Evolutionary conservation across 257 asterid genomes (phyloP).

Genomic region (Przewalskia tangutica): DNA sequence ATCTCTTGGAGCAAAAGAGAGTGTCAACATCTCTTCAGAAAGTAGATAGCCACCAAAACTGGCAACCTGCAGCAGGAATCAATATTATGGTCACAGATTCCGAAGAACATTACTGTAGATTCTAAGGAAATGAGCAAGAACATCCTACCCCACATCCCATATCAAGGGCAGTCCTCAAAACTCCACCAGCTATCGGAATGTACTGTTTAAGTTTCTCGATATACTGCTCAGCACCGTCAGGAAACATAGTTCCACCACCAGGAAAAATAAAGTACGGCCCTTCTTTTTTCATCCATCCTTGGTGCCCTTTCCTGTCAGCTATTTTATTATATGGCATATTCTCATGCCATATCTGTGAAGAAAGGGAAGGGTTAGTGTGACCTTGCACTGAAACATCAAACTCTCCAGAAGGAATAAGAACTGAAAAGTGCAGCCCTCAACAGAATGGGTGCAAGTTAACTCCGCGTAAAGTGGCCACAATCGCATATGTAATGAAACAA

Average conservation of each 20-base stretch:
- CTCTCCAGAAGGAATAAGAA: neutral
- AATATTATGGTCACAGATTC: neutral
- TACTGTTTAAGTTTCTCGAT: constrained; percentile 91
- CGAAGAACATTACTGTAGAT: neutral
- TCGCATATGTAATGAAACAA: neutral
- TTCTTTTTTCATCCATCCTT: constrained; percentile 96
- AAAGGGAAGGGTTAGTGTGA: neutral
- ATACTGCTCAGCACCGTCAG: constrained; percentile 85
- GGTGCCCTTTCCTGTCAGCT: constrained; percentile 96
- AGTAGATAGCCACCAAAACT: constrained; percentile 97
- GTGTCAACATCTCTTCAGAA: constrained; percentile 63
- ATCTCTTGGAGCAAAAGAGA: constrained; percentile 97
- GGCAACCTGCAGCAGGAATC: constrained; percentile 60
- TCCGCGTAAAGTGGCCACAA: neutral
- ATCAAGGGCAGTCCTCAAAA: constrained; percentile 90
- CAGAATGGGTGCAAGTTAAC: neutral
- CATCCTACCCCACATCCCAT: constrained; percentile 93
- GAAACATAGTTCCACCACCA: constrained; percentile 97
- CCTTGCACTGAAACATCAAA: neutral
- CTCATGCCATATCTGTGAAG: constrained; percentile 83
- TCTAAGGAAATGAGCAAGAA: neutral
- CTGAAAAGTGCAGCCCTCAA: neutral
- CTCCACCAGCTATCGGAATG: constrained; percentile 79
- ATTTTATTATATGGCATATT: constrained; percentile 90
- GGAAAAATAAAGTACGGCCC: constrained; percentile 87